Evolutionary conservation across 2,329 filamentous ascomycete genomes (phyloP).

Genomic region (Colletotrichum cuscutae): DNA sequence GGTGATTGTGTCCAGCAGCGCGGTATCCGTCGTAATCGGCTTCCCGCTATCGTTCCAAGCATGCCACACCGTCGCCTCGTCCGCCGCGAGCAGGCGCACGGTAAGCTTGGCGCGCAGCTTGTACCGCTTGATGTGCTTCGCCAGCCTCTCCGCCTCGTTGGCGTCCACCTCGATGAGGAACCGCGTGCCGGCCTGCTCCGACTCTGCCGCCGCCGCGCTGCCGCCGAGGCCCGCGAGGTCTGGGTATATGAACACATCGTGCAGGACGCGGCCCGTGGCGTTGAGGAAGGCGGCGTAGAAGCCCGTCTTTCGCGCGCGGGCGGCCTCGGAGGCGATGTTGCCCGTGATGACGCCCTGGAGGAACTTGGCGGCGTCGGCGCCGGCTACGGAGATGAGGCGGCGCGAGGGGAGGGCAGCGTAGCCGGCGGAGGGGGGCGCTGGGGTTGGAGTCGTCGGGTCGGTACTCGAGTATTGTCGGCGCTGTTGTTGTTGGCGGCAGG

Average conservation of each 20-base stretch:
- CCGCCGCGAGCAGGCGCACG: conserved; percentile 72
- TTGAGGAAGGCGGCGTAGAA: conserved; percentile 89
- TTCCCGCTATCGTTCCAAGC: conserved; percentile 69
- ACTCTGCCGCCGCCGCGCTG: conserved; percentile 37
- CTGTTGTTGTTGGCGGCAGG: conserved; percentile 41
- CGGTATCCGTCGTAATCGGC: conserved; percentile 14
- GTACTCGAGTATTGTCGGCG: conserved; percentile 41
- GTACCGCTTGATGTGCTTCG: conserved; percentile 83
- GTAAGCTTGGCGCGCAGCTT: conserved; percentile 85
- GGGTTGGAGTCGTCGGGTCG: conserved; percentile 41
- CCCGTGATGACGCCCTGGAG: conserved; percentile 89
- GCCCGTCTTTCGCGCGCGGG: conserved; percentile 54
- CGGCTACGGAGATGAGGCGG: conserved; percentile 81
- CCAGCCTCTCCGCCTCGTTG: conserved; percentile 67
- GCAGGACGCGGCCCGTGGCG: conserved; percentile 82
- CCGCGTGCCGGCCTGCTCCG: conserved; percentile 34
- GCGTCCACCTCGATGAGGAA: conserved; percentile 87
- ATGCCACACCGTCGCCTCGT: conserved; percentile 77
- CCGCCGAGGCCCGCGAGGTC: conserved; percentile 48
- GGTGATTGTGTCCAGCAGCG: conserved; percentile 46
- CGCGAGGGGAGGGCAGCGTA: conserved; percentile 75
- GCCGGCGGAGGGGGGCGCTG: conserved; percentile 56
- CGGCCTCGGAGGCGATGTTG: conserved; percentile 60
- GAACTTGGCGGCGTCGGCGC: conserved; percentile 83
- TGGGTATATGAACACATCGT: conserved; percentile 92